phyloP scores from a whole-genome alignment of 2,329 filamentous ascomycete species.

The Leptodontidium sp. region DNA sequence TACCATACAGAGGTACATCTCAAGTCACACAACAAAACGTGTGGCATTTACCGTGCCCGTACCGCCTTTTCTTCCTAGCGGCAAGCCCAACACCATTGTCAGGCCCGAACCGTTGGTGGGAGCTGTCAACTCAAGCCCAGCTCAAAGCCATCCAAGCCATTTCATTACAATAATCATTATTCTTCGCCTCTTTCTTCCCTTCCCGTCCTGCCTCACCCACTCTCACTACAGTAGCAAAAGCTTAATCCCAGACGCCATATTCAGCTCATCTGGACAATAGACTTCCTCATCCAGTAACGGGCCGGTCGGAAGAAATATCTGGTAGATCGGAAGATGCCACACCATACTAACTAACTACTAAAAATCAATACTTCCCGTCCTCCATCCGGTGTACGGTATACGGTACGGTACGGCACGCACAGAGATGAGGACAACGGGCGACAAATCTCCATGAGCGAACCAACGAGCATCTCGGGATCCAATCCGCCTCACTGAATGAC shows the following conservation, averaged over 20 bases:
- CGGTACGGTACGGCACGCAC: too few relatives aligned
- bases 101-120: not conserved
- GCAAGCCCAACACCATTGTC: not conserved
- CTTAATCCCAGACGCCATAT: not conserved
- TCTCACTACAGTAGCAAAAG: not conserved
- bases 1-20: not conserved
- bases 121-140: not conserved
- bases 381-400: not conserved
- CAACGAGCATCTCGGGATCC: too few relatives aligned
- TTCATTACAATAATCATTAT: too few relatives aligned
- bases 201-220: not conserved
- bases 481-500: too few relatives aligned
- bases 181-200: not conserved
- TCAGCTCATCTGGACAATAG: not conserved
- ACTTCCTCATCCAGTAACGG: too few relatives aligned
- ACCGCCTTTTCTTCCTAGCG: not conserved
- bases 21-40: not conserved
- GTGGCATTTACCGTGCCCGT: conserved; percentile 1
- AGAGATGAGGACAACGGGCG: too few relatives aligned
- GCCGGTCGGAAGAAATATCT: too few relatives aligned
- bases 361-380: not conserved
- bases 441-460: too few relatives aligned
- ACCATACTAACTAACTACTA: too few relatives aligned
- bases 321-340: not conserved
- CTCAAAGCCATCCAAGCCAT: too few relatives aligned